These are phyloP conservation scores for Aspergillus bridgeri DNA, from an alignment of 495 filamentous ascomycete genomes.

Conservation along the genomic window DNA sequence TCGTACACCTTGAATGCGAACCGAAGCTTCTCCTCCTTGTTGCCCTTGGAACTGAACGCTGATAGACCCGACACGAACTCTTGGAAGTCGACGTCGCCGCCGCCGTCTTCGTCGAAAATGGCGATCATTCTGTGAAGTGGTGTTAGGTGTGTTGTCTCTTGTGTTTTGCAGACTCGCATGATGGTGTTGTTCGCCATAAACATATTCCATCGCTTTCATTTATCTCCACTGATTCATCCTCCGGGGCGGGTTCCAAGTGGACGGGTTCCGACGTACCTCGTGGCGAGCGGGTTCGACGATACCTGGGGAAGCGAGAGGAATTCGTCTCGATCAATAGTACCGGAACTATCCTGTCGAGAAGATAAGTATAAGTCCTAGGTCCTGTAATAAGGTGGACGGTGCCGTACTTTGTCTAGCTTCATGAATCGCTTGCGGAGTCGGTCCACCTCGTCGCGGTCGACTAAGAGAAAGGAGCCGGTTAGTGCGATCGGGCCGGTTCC, in stretches of 20 bases:
- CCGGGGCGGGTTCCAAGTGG: neutral
- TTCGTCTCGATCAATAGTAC: conserved; percentile 97
- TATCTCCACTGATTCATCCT: too few relatives aligned
- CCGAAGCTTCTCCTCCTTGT: conserved; percentile 96
- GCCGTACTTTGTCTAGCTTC: conserved; percentile 96
- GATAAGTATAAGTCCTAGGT: neutral
- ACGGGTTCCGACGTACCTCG: conserved; percentile 54
- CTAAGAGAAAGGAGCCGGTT: conserved; percentile 40
- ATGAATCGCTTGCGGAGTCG: conserved; percentile 94
- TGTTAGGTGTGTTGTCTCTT: neutral
- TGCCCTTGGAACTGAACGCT: conserved; percentile 95
- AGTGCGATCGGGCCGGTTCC: neutral
- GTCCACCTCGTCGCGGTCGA: conserved; percentile 96
- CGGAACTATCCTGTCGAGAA: conserved; percentile 77
- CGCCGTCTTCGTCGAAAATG: conserved; percentile 98
- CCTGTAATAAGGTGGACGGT: too few relatives aligned
- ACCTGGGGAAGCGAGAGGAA: conserved; percentile 97
- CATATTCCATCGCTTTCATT: too few relatives aligned
- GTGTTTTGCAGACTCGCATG: too few relatives aligned
- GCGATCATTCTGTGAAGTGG: conserved; percentile 78
- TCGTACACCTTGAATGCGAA: conserved; percentile 99
- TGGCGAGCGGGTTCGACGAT: conserved; percentile 94
- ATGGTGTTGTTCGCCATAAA: too few relatives aligned
- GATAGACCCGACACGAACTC: conserved; percentile 96
- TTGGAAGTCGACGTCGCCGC: conserved; percentile 97